These are phyloP conservation scores for Leccinum incarnatum DNA, from an alignment of 768 basidiomycete genomes.

Conservation along the genomic window DNA sequence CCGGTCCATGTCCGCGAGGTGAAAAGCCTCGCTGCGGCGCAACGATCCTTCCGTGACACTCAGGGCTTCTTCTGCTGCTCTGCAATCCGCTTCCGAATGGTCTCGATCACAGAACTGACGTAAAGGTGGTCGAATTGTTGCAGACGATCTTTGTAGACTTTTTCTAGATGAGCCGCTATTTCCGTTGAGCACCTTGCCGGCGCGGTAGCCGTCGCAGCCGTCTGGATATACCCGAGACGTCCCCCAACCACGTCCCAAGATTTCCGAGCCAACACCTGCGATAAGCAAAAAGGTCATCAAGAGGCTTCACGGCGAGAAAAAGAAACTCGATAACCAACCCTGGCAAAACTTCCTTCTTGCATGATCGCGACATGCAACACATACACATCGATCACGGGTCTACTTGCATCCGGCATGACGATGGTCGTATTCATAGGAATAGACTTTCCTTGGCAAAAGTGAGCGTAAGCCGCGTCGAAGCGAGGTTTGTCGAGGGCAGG, in stretches of 20 bases:
- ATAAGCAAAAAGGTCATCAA: conserved; percentile 5
- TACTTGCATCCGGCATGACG: conserved; percentile 28
- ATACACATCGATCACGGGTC: conserved; percentile 29
- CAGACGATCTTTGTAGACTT: conserved; percentile 27
- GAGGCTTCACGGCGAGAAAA: neutral
- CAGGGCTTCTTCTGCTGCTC: conserved; percentile 31
- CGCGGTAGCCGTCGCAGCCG: conserved; percentile 17
- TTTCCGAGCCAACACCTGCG: conserved; percentile 25
- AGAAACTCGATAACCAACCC: conserved; percentile 21
- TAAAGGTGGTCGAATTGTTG: conserved; percentile 34
- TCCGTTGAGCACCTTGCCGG: conserved; percentile 26
- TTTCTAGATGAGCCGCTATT: conserved; percentile 27
- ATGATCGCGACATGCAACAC: conserved; percentile 31
- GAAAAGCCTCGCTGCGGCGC: conserved; percentile 2
- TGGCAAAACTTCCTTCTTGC: conserved; percentile 30
- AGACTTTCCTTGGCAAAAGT: conserved; percentile 28
- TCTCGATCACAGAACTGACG: conserved; percentile 32
- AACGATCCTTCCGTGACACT: conserved; percentile 12
- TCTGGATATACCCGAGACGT: conserved; percentile 27
- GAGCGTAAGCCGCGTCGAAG: conserved; percentile 29
- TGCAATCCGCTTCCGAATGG: conserved; percentile 31
- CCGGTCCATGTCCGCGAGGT: conserved; percentile 5
- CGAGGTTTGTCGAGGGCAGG: conserved; percentile 28
- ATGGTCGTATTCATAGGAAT: conserved; percentile 26
- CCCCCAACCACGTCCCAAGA: conserved; percentile 28